Conservation (phyloP, 768 basidiomycete species). For the Tulasnella sp. region DNA sequence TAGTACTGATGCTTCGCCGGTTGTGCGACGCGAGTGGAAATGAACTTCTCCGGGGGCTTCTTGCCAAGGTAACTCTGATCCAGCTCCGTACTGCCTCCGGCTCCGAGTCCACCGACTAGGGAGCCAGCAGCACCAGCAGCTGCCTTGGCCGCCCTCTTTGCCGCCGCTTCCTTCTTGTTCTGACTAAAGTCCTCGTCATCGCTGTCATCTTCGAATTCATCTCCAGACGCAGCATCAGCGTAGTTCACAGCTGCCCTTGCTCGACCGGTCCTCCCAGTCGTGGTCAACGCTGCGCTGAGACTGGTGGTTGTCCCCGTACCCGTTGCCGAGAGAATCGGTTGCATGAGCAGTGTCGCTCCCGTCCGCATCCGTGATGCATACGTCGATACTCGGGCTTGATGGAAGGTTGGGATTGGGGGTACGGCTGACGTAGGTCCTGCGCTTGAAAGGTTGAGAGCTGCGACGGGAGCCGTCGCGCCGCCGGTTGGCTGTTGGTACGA, state of each 20-base stretch:
- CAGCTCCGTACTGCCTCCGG: conserved; percentile 52
- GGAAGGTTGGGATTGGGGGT: conserved; percentile 47
- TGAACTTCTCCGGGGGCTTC: conserved; percentile 75
- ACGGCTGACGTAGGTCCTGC: not conserved
- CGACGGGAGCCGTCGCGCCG: not conserved
- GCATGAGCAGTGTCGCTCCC: conserved; percentile 83
- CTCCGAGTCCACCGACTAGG: conserved; percentile 52
- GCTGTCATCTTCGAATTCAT: conserved; percentile 74
- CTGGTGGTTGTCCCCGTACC: conserved; percentile 37
- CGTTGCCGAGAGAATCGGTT: conserved; percentile 61
- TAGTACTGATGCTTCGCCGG: conserved; percentile 66
- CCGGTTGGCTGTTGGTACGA: not conserved
- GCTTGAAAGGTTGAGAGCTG: not conserved
- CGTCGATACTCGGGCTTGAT: conserved; percentile 74
- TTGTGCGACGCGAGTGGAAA: conserved; percentile 56
- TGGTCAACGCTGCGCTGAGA: conserved; percentile 33
- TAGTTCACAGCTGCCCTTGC: conserved; percentile 76
- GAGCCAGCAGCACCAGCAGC: conserved; percentile 28
- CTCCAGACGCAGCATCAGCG: conserved; percentile 77
- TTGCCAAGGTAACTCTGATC: conserved; percentile 89
- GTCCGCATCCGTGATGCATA: conserved; percentile 90
- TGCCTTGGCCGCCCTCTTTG: conserved; percentile 45
- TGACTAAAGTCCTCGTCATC: conserved; percentile 81
- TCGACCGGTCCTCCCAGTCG: conserved; percentile 41
- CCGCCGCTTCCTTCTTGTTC: conserved; percentile 58